These are phyloP conservation scores for Misopates orontium DNA, from an alignment of 257 asterid species.

Conservation along the genomic window DNA sequence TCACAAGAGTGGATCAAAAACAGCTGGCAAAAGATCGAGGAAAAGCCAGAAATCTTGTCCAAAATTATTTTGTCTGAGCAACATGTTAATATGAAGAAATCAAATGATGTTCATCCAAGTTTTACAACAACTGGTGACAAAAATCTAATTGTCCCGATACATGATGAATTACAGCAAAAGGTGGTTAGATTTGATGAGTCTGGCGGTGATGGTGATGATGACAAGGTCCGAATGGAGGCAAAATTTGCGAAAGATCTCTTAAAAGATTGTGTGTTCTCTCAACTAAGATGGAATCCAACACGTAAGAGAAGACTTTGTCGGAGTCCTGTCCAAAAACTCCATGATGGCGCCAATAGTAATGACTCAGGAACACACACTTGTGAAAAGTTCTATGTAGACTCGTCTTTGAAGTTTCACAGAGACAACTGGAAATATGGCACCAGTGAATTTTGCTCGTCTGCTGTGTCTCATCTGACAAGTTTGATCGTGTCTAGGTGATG, in stretches of 20 bases:
- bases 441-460: slow-evolving; percentile 52
- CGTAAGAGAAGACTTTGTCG: slow-evolving; percentile 62
- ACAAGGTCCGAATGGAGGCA: slow-evolving; percentile 22
- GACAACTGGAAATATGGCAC: slow-evolving; percentile 64
- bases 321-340: slow-evolving; percentile 47
- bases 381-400: slow-evolving; percentile 31
- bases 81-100: neutral
- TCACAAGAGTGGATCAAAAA: slow-evolving; percentile 70
- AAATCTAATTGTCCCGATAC: slow-evolving; percentile 10
- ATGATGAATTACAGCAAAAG: slow-evolving; percentile 10
- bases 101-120: slow-evolving; percentile 16
- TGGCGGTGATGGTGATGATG: neutral
- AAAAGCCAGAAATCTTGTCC: slow-evolving; percentile 47
- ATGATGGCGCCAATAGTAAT: slow-evolving; percentile 7
- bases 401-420: slow-evolving; percentile 46
- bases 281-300: slow-evolving; percentile 62
- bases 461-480: slow-evolving; percentile 43
- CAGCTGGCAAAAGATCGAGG: slow-evolving; percentile 56
- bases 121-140: neutral
- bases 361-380: slow-evolving; percentile 28
- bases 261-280: slow-evolving; percentile 46
- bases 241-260: slow-evolving; percentile 44
- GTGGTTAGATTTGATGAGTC: slow-evolving; percentile 4
- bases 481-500: slow-evolving; percentile 77
- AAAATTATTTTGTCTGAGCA: slow-evolving; percentile 19